Evolutionary conservation across 2,329 filamentous ascomycete genomes (phyloP), one percentile per base, ranked within the genome.

Genomic region (Pyricularia sp.): DNA sequence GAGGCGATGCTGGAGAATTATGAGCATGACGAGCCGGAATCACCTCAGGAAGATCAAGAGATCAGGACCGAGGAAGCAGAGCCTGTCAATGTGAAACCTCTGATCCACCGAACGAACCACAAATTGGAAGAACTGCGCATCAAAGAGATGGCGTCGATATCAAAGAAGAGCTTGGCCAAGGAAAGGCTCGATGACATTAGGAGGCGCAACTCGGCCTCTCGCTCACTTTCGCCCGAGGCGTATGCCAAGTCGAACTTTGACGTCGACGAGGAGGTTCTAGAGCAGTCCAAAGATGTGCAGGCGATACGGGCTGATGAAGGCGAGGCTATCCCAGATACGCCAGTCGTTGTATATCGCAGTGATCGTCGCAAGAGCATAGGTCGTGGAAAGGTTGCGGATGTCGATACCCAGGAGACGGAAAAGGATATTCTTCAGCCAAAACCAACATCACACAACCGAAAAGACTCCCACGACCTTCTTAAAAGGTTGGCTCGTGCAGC

Each of bases 101-200:
- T 72, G 4, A 69, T 70, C 17, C 70, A 70, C 64, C 73, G 74
- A 17, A 72, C 73, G 12, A 84, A 82, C 70, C 81, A 79, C n/a
- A 82, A 81, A 66, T 72, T 86, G 10, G 83, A 86, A 63, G 82
- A 85, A 30, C 81, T 86, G 64, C 77, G 77, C 6, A 77, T 77
- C 23, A 77, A 78, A 5, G 83, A 85, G 71, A 77, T 79, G 10
- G 78, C 79, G 71, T 73, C 79, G 2, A 72, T 83, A 30, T 83
- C 85, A 5, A 82, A 76, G 69, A 79, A 81, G 67, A 81, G 81
- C 1, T 74, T 85, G 20, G 81, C 85, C n/a, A 79, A 80, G 7
- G 81, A 82, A 68, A 79, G 81, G 36, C 76, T 88, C 2, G 84
- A 83, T 42, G 85, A 86, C 74, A 86, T 86, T 68, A 79, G 81